These are phyloP conservation scores for Salix koriyanagi DNA, from an alignment of 345 rosid genomes.

Conservation along the genomic window DNA sequence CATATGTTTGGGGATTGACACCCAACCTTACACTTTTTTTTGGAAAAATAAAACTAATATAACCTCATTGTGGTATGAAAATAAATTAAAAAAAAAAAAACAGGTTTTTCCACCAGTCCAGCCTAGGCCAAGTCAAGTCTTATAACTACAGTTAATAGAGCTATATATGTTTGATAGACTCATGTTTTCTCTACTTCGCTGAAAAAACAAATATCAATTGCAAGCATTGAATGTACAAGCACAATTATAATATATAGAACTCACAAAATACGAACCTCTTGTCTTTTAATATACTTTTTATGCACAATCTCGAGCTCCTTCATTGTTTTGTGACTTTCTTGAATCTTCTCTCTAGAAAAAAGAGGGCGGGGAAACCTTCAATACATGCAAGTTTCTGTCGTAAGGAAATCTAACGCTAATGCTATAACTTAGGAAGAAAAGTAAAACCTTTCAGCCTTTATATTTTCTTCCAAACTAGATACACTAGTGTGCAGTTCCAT, in stretches of 20 bases:
- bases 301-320: slow-evolving; percentile 78
- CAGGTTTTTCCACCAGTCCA: too few relatives aligned
- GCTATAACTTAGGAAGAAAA: slow-evolving; percentile 2
- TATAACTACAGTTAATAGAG: too few relatives aligned
- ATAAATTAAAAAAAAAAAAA: too few relatives aligned
- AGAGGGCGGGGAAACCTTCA: not conserved
- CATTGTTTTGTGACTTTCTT: slow-evolving; percentile 52
- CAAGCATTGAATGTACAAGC: not conserved
- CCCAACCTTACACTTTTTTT: too few relatives aligned
- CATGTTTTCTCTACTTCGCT: not conserved
- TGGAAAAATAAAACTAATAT: too few relatives aligned
- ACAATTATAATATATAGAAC: slow-evolving; percentile 9
- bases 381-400: not conserved
- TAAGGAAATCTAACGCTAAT: not conserved
- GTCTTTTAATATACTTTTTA: slow-evolving; percentile 58
- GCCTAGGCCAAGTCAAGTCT: too few relatives aligned
- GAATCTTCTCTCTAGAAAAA: slow-evolving; percentile 67
- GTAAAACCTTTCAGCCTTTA: slow-evolving; percentile 59
- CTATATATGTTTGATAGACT: not conserved
- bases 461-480: slow-evolving; percentile 58
- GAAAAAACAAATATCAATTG: not conserved
- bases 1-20: too few relatives aligned
- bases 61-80: too few relatives aligned
- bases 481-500: slow-evolving; percentile 48
- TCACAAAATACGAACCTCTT: slow-evolving; percentile 59